These are phyloP conservation scores for Fraxinus americana DNA, from an alignment of 257 asterid species.

Conservation along the genomic window DNA sequence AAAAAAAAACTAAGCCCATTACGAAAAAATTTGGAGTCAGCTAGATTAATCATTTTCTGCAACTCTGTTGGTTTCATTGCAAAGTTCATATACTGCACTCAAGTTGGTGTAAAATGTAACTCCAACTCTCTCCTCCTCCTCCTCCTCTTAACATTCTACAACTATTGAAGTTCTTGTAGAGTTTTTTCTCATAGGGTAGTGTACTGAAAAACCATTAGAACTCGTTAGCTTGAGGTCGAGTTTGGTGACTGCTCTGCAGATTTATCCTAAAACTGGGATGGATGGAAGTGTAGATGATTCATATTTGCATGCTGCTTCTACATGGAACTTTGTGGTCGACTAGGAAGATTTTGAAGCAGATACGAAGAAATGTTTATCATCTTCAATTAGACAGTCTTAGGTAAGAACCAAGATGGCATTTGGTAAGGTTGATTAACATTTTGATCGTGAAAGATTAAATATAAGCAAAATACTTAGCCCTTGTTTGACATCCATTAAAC, in stretches of 20 bases:
- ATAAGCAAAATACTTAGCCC: no score
- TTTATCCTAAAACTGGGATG: neutral
- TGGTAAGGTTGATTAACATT: slow-evolving; percentile 1
- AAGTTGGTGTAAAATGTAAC: no score
- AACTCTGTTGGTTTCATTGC: neutral
- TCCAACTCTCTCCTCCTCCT: no score
- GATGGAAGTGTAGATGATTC: neutral
- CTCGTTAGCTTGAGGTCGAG: neutral
- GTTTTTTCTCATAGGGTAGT: neutral
- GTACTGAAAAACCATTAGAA: neutral
- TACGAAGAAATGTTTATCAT: neutral
- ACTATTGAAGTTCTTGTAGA: no score
- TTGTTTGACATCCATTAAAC: no score
- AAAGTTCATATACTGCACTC: no score
- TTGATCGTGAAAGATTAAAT: no score
- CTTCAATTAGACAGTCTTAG: neutral
- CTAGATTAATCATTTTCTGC: neutral
- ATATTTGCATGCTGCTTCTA: neutral
- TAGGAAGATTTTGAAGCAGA: neutral
- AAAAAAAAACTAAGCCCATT: no score
- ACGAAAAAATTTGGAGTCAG: neutral
- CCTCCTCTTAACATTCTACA: no score
- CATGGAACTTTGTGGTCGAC: neutral
- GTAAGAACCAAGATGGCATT: neutral
- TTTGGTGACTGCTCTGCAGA: neutral